Conservation (phyloP, 495 filamentous ascomycete species). For the Corynascus novoguineensis region DNA sequence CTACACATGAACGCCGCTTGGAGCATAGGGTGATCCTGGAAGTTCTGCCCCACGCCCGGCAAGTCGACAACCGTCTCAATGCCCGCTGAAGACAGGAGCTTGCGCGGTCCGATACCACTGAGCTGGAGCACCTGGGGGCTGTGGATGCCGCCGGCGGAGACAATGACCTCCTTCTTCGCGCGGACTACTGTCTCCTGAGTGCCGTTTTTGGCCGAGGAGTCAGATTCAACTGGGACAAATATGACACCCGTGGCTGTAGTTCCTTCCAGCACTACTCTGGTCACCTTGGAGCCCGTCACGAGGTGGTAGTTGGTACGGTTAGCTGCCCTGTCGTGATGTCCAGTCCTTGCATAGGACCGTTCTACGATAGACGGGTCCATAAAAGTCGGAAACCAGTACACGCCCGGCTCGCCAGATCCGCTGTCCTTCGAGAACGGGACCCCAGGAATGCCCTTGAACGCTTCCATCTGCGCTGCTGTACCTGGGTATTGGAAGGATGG, state of each 20-base stretch:
- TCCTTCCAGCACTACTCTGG: conserved; percentile 31
- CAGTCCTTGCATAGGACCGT: conserved; percentile 40
- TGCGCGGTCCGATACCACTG: conserved; percentile 48
- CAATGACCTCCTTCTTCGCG: conserved; percentile 52
- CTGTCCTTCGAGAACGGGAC: conserved; percentile 39
- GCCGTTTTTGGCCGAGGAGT: neutral
- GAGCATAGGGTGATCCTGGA: conserved; percentile 51
- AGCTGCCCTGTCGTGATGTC: conserved; percentile 29
- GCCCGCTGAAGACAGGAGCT: conserved; percentile 35
- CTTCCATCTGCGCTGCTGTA: conserved; percentile 33
- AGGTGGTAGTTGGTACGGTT: conserved; percentile 38
- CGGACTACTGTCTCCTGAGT: conserved; percentile 26
- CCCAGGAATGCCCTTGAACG: conserved; percentile 36
- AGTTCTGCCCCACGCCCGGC: conserved; percentile 53
- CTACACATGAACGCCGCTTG: conserved; percentile 28
- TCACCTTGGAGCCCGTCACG: conserved; percentile 36
- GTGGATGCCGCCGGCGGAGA: conserved; percentile 54
- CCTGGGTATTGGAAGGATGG: conserved; percentile 40
- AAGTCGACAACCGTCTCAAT: conserved; percentile 45
- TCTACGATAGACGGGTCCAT: conserved; percentile 38
- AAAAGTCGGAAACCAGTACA: conserved; percentile 44
- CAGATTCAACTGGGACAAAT: conserved; percentile 17
- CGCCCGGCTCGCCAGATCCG: conserved; percentile 35
- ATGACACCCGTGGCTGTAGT: conserved; percentile 34
- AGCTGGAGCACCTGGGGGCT: conserved; percentile 54